Conservation (phyloP, 2,329 filamentous ascomycete genomes). For the Claviceps maximensis region DNA sequence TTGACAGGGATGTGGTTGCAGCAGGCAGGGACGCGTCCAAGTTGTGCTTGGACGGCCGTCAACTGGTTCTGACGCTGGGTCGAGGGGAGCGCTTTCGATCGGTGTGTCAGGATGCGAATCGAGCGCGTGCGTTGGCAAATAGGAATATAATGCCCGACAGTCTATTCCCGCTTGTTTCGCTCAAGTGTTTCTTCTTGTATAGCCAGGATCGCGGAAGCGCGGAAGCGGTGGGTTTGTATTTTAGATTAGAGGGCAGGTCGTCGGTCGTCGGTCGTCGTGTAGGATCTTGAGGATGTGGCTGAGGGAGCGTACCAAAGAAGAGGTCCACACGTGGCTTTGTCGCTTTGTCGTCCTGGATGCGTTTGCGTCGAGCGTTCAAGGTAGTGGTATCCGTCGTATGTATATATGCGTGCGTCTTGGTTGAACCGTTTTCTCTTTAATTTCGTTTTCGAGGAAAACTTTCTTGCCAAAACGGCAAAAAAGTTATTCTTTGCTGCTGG, state of each 20-base stretch:
- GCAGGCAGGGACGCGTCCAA: slow-evolving; percentile 5
- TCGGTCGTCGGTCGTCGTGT: too few relatives aligned
- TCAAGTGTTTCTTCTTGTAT: background rate
- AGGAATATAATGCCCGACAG: background rate
- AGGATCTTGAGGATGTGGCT: slow-evolving; percentile 5
- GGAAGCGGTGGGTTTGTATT: background rate
- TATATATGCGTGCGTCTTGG: background rate
- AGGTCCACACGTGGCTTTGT: slow-evolving; percentile 5
- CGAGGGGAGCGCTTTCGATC: background rate
- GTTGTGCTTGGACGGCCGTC: background rate
- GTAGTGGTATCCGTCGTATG: background rate
- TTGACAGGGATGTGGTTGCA: slow-evolving; percentile 9
- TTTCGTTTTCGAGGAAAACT: too few relatives aligned
- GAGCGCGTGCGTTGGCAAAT: background rate
- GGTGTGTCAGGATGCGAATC: background rate
- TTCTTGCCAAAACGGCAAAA: background rate
- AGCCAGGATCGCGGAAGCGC: background rate
- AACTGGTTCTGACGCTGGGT: background rate
- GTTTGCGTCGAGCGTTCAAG: background rate
- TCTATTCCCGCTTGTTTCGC: background rate
- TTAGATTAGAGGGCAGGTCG: too few relatives aligned
- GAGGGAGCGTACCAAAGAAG: slow-evolving; percentile 3
- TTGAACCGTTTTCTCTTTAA: too few relatives aligned
- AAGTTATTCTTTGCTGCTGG: background rate
- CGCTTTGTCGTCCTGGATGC: background rate